Percentiles rank a stretch among this genome's conserved stretches.
Evolutionary conservation across 371 early-diverging fungal genomes (phyloP).

Genomic region (Gilbertella persicaria): DNA sequence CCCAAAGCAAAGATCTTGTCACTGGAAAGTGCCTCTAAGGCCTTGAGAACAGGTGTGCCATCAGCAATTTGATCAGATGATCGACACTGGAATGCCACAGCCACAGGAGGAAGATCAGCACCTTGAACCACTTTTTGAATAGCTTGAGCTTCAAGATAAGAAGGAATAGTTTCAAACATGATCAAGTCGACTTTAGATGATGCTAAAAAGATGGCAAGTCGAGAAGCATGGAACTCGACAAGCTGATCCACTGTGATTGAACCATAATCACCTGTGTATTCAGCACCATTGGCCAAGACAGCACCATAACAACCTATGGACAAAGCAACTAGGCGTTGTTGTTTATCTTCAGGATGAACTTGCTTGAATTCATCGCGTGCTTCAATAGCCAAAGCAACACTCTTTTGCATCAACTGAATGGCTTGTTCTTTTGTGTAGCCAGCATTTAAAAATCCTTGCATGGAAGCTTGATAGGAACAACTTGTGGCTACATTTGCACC

Average conservation of each 20-base stretch:
- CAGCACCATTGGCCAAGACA: conserved; percentile 57
- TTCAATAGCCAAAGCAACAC: conserved; percentile 41
- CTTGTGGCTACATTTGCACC: conserved; percentile 53
- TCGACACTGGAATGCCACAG: conserved; percentile 46
- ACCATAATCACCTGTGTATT: conserved; percentile 62
- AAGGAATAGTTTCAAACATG: conserved; percentile 65
- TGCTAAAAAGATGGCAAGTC: conserved; percentile 37
- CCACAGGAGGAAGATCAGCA: conserved; percentile 26
- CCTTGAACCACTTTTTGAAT: conserved; percentile 32
- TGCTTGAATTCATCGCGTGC: conserved; percentile 39
- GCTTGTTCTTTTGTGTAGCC: conserved; percentile 36
- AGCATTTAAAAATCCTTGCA: conserved; percentile 36
- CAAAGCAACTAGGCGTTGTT: conserved; percentile 40
- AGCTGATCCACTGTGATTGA: conserved; percentile 27
- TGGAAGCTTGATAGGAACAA: conserved; percentile 53
- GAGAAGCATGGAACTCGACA: conserved; percentile 46
- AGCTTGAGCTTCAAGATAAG: conserved; percentile 48
- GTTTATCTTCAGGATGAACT: conserved; percentile 17
- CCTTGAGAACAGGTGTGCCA: conserved; percentile 33
- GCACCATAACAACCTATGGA: conserved; percentile 66
- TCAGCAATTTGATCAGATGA: conserved; percentile 41
- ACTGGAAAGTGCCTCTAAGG: conserved; percentile 22
- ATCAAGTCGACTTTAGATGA: conserved; percentile 46
- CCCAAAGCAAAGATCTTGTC: conserved; percentile 49
- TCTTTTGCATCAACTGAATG: conserved; percentile 32